phyloP scores from a whole-genome alignment of 2,329 filamentous ascomycete genomes.

The Onygena corvina region DNA sequence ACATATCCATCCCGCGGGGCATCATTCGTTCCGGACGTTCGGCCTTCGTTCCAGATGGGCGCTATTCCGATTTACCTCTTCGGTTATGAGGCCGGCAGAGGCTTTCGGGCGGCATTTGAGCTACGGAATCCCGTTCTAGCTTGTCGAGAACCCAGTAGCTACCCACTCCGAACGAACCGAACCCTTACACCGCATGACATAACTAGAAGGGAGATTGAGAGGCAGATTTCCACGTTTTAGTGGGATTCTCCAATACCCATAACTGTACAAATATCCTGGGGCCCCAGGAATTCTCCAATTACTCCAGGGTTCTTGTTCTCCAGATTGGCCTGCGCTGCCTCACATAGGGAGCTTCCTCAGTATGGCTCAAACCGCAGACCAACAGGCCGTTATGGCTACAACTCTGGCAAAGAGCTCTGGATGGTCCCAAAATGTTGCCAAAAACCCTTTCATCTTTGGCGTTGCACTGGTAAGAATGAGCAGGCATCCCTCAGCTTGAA shows the following conservation, averaged over 20 bases:
- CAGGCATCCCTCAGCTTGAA: background rate
- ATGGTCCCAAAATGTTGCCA: conserved; percentile 15
- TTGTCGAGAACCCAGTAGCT: background rate
- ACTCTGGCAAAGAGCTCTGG: background rate
- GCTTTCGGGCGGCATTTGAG: background rate
- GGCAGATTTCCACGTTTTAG: background rate
- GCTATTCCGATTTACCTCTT: background rate
- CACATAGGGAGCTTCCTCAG: background rate
- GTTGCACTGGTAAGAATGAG: conserved; percentile 30
- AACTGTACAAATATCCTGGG: background rate
- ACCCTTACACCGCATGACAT: background rate
- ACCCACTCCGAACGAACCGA: background rate
- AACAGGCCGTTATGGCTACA: background rate
- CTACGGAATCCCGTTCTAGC: background rate
- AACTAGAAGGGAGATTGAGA: background rate
- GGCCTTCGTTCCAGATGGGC: background rate
- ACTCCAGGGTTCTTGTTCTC: background rate
- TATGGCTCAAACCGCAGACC: background rate
- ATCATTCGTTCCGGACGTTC: background rate
- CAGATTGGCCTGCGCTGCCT: background rate
- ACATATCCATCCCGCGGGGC: background rate
- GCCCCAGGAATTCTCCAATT: background rate
- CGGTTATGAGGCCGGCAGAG: background rate
- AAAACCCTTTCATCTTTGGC: conserved; percentile 38
- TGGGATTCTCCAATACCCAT: background rate